phyloP scores from a whole-genome alignment of 2,329 filamentous ascomycete species.

The Neonectria punicea region DNA sequence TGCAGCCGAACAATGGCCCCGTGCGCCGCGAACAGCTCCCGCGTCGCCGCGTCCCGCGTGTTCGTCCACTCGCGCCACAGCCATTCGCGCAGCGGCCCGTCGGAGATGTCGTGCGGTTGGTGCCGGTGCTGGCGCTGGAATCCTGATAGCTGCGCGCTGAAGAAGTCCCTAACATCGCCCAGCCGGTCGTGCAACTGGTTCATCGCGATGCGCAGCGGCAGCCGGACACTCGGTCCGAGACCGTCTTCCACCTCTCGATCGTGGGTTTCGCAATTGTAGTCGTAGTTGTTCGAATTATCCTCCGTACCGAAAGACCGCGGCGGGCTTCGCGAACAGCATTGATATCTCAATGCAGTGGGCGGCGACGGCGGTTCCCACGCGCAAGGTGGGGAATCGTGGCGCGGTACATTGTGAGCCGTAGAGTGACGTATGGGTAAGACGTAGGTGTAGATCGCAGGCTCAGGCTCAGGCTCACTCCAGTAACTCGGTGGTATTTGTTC shows the following conservation, averaged over 20 bases:
- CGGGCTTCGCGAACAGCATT: background rate
- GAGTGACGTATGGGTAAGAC: background rate
- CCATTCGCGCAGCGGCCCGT: too few species aligned
- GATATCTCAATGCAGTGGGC: background rate
- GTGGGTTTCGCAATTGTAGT: background rate
- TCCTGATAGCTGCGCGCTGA: constrained; percentile 21
- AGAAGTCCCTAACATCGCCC: constrained; percentile 20
- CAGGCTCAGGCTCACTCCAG: background rate
- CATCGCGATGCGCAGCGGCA: constrained; percentile 33
- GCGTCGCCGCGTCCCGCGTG: too few species aligned
- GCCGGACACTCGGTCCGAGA: background rate
- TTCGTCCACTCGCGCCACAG: too few species aligned
- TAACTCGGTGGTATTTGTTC: background rate
- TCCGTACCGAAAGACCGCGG: background rate
- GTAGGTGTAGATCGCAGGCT: background rate
- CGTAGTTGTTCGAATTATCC: background rate
- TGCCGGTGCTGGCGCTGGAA: constrained; percentile 20
- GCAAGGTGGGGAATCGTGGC: background rate
- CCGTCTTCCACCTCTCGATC: background rate
- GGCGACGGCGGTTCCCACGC: background rate
- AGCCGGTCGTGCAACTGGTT: constrained; percentile 30
- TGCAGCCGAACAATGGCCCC: constrained; percentile 3
- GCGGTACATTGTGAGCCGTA: background rate
- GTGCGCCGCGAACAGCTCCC: too few species aligned
- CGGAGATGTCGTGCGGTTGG: too few species aligned